Evolutionary conservation across 225 moss, liverwort and hornwort species (phyloP), one percentile per base, ranked within the genome.

Genomic region (Physcomitrellopsis africana): DNA sequence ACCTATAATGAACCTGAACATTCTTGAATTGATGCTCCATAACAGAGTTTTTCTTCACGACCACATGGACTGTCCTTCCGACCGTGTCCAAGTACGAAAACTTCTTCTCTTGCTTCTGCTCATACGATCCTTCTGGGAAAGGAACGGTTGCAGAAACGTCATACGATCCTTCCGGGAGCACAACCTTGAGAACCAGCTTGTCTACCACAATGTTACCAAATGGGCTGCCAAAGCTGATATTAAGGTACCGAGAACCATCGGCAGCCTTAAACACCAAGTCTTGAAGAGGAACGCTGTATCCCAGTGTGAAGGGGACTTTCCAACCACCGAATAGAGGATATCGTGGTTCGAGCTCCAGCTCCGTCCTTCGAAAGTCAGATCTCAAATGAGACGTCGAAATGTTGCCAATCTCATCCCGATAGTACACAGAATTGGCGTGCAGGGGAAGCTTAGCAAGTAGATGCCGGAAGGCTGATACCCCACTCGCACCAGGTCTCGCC

Each of bases 341-440:
- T 7, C 96, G 89, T 10, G 96, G 94, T 85, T 96, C 96, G 7
- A 96, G 68, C 83, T 92, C 90, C 60, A 96, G 82, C 74, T 93
- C 96, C 9, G 87, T 85, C 84, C 82, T 89, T 20, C 86, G 84
- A 46, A 81, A 86, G 52, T 96, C 96, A 20, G 79, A 85, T 57
- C 90, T 86, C 76, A 96, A 73, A 72, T 94, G 92, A 45, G 96
- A 96, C 13, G 96, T 96, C 32, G 96, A 96, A 57, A 96, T 94
- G 81, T 96, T 96, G 60, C 96, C 96, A 83, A 91, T 96, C 69
- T 94, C 96, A 79, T 96, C 96, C 61, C 96, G 87, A 70, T 96
- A 96, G 57, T 94, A 96, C 9, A 96, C 96, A 23, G 96, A 96
- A 65, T 94, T 94, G 42, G 88, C 93, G 24, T 82, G 92, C 29